Conservation (phyloP, 257 asterid species). For the Capsicum chinense region DNA sequence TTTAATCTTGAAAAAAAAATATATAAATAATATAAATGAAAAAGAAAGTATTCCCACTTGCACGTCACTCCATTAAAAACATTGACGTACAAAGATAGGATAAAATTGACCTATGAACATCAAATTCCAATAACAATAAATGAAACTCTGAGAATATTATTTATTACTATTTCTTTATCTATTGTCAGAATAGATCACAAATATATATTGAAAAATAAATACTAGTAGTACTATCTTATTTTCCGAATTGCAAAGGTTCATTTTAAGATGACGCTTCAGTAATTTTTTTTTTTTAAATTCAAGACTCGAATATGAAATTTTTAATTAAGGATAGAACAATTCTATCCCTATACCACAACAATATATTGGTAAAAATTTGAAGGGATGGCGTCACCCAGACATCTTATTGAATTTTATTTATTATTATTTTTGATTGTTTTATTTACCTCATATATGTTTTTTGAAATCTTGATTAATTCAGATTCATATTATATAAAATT, state of each 20-base stretch:
- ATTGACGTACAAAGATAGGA: conserved; percentile 25
- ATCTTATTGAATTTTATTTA: background rate
- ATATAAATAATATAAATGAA: background rate
- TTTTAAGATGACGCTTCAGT: too few species aligned
- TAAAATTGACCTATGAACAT: conserved; percentile 27
- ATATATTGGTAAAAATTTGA: too few species aligned
- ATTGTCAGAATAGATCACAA: background rate
- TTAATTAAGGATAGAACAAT: too few species aligned
- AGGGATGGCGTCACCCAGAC: too few species aligned
- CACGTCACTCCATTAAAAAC: conserved; percentile 11
- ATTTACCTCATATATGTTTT: too few species aligned
- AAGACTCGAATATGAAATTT: too few species aligned
- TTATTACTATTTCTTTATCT: background rate
- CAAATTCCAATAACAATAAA: conserved; percentile 18
- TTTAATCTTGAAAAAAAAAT: background rate
- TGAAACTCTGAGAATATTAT: background rate
- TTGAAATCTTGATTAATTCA: too few species aligned
- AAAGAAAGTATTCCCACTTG: background rate
- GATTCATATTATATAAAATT: too few species aligned
- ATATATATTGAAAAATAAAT: background rate
- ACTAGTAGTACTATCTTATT: background rate
- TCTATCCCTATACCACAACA: too few species aligned
- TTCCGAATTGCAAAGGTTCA: too few species aligned
- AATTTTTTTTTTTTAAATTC: too few species aligned
- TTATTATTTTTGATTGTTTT: too few species aligned